Percentiles rank a stretch among this genome's conserved stretches.
Evolutionary conservation across 108 stramenopile genomes (phyloP).

Genomic region (Conticribra guillardii): DNA sequence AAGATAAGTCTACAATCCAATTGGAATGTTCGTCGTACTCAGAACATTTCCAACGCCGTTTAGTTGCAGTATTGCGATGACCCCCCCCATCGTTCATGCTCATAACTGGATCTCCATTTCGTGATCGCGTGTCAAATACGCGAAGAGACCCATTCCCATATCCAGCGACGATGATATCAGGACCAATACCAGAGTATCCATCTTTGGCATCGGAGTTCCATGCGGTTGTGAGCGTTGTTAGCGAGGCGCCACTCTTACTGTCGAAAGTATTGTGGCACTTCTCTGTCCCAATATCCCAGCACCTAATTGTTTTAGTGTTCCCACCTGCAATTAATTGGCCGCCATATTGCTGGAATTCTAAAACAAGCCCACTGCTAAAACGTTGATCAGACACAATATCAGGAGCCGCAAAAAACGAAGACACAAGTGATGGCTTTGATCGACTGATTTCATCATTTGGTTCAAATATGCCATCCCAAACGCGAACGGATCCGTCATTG

Average conservation of each 20-base stretch:
- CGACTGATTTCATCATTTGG: constrained; percentile 55
- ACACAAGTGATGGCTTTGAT: constrained; percentile 63
- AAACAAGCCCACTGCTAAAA: constrained; percentile 79
- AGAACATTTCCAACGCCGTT: constrained; percentile 34
- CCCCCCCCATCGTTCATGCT: constrained; percentile 14
- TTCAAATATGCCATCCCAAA: constrained; percentile 69
- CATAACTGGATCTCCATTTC: constrained; percentile 18
- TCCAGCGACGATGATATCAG: constrained; percentile 85
- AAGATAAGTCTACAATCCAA: constrained; percentile 88
- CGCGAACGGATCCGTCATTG: constrained; percentile 92
- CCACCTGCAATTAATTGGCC: constrained; percentile 89
- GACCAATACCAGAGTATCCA: constrained; percentile 65
- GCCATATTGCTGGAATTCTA: constrained; percentile 83
- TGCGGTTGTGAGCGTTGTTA: constrained; percentile 87
- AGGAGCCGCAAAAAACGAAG: constrained; percentile 87
- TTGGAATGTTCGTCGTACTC: constrained; percentile 69
- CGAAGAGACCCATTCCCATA: constrained; percentile 86
- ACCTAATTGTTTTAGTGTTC: constrained; percentile 63
- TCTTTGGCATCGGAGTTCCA: constrained; percentile 60
- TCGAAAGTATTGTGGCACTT: constrained; percentile 58
- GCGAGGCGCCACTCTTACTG: constrained; percentile 60
- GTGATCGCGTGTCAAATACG: constrained; percentile 86
- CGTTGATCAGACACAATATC: constrained; percentile 71
- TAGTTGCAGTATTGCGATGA: constrained; percentile 8
- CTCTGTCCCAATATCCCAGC: constrained; percentile 94